These are phyloP conservation scores for Tulasnella sp. DNA, from an alignment of 768 basidiomycete species.

Conservation along the genomic window DNA sequence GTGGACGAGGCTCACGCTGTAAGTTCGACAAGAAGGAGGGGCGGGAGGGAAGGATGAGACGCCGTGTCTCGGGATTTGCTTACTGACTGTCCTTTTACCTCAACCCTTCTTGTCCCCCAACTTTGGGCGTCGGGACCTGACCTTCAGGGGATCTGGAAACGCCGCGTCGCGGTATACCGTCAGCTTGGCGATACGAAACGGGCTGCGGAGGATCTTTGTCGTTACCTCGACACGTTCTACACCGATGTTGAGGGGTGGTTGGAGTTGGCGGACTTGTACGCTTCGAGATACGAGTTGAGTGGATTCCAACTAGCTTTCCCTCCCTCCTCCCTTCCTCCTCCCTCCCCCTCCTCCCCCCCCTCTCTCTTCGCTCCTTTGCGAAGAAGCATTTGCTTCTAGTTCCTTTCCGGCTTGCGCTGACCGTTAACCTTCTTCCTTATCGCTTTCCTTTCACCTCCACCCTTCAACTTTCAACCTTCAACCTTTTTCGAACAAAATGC, in stretches of 20 bases:
- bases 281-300: constrained; percentile 67
- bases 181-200: constrained; percentile 58
- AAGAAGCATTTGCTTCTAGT: background rate
- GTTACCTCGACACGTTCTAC: constrained; percentile 81
- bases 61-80: no score
- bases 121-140: no score
- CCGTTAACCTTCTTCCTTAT: background rate
- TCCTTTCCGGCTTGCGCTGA: background rate
- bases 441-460: background rate
- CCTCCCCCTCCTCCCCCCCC: background rate
- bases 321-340: background rate
- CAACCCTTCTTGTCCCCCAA: no score
- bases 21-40: constrained; percentile 33
- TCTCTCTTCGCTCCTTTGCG: background rate
- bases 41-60: no score
- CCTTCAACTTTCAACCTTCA: background rate
- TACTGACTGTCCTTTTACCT: no score
- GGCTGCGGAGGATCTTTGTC: constrained; percentile 65
- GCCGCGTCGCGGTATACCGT: constrained; percentile 69
- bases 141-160: constrained; percentile 63
- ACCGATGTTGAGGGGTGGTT: constrained; percentile 85
- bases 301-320: background rate
- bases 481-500: no score
- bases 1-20: constrained; percentile 69
- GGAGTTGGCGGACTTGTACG: constrained; percentile 77